Percentiles rank a stretch among this genome's conserved stretches.
phyloP scores from a whole-genome alignment of 306 rosid species.

The Trifolium pratense region DNA sequence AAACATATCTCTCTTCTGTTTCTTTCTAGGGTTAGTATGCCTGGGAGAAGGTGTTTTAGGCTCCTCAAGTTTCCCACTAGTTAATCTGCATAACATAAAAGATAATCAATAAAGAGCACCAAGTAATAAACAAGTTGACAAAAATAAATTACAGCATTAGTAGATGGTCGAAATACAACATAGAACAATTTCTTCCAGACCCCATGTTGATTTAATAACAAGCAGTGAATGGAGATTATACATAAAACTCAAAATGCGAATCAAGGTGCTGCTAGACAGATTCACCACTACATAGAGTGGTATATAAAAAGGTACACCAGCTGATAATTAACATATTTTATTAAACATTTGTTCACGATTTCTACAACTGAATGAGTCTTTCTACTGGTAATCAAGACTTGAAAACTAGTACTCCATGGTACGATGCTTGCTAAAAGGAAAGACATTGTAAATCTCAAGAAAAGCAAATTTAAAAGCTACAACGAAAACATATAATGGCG shows the following conservation, averaged over 20 bases:
- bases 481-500: conserved; percentile 6
- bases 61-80: conserved; percentile 61
- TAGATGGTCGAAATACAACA: conserved; percentile 6
- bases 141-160: conserved; percentile 3
- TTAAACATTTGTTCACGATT: not conserved
- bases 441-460: not conserved
- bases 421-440: conserved; percentile 13
- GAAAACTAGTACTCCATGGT: not conserved
- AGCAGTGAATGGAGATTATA: not conserved
- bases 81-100: conserved; percentile 57
- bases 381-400: conserved; percentile 12
- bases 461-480: conserved; percentile 25
- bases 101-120: conserved; percentile 23
- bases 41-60: conserved; percentile 89
- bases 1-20: conserved; percentile 49
- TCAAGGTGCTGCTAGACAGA: conserved; percentile 6
- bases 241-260: conserved; percentile 8
- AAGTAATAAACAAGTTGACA: not conserved
- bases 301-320: not conserved
- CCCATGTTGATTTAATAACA: not conserved
- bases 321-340: conserved; percentile 14
- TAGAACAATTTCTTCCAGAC: conserved; percentile 3
- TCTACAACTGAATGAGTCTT: not conserved
- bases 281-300: not conserved
- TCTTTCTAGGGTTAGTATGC: conserved; percentile 64